Percentiles rank a stretch among this genome's conserved stretches.
These are phyloP conservation scores for Polyporus tsugae DNA, from an alignment of 1,284 basidiomycete genomes.

Conservation along the genomic window DNA sequence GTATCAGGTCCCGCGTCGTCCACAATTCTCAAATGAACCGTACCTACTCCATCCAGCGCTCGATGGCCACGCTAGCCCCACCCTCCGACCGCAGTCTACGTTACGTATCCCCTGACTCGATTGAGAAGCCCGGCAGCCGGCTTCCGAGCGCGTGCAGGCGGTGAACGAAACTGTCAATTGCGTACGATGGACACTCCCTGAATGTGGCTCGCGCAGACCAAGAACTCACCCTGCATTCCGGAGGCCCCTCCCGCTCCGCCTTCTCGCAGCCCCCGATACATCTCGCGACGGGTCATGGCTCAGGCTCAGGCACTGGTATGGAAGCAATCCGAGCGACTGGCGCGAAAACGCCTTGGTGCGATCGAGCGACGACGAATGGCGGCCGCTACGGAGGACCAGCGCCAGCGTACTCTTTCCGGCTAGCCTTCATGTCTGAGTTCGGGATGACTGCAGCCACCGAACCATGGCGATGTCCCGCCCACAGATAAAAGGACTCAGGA, in stretches of 20 bases:
- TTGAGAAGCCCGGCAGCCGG: conserved; percentile 25
- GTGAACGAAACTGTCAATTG: conserved; percentile 25
- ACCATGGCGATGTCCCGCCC: conserved; percentile 22
- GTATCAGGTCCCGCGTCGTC: conserved; percentile 18
- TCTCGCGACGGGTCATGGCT: conserved; percentile 23
- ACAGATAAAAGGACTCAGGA: conserved; percentile 33
- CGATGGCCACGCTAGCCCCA: conserved; percentile 26
- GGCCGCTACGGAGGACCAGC: conserved; percentile 26
- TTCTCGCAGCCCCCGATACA: conserved; percentile 18
- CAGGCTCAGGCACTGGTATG: conserved; percentile 26
- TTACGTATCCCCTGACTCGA: conserved; percentile 26
- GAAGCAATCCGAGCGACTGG: conserved; percentile 26
- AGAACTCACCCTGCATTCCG: conserved; percentile 19
- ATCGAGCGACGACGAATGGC: conserved; percentile 26
- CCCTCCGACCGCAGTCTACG: conserved; percentile 28
- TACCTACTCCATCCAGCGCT: conserved; percentile 17
- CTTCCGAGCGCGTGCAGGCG: conserved; percentile 20
- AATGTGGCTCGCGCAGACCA: conserved; percentile 15
- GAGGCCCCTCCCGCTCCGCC: conserved; percentile 7
- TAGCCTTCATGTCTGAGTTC: conserved; percentile 28
- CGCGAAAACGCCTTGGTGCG: conserved; percentile 13
- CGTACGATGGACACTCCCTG: conserved; percentile 20
- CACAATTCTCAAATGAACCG: conserved; percentile 20
- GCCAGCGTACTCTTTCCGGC: conserved; percentile 30
- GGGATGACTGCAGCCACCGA: conserved; percentile 23